A percentile compares a stretch with the other conserved stretches of the same genome.
Evolutionary conservation across 192 early-diverging fungal genomes (phyloP).

Genomic region (Backusella luteola): DNA sequence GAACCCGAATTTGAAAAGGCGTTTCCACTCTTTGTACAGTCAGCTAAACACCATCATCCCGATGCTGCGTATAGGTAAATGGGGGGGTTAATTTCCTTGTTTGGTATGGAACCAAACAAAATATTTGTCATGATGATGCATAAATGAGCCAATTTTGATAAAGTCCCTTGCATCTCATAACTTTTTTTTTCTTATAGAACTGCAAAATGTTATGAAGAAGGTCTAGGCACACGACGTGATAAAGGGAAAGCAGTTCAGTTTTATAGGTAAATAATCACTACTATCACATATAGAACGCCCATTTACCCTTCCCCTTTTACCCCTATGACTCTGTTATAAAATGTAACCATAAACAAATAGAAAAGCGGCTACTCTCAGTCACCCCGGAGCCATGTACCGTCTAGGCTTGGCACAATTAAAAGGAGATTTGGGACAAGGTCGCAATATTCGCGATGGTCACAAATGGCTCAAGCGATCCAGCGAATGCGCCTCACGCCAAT

Average conservation of each 20-base stretch:
- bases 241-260: slow-evolving; percentile 53
- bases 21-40: slow-evolving; percentile 58
- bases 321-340: not conserved
- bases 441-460: slow-evolving; percentile 53
- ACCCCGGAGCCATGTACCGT: slow-evolving; percentile 64
- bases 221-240: slow-evolving; percentile 56
- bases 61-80: slow-evolving; percentile 53
- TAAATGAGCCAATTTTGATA: slow-evolving; percentile 6
- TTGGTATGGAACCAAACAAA: not conserved
- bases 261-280: too few species aligned
- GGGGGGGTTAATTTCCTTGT: not conserved
- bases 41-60: slow-evolving; percentile 66
- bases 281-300: not conserved
- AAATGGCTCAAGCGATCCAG: slow-evolving; percentile 58
- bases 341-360: slow-evolving; percentile 24
- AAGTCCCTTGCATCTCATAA: not conserved
- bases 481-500: slow-evolving; percentile 53
- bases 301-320: not conserved
- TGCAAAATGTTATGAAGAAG: slow-evolving; percentile 59
- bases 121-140: not conserved
- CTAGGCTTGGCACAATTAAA: slow-evolving; percentile 55
- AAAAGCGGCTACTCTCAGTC: slow-evolving; percentile 63
- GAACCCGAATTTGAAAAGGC: slow-evolving; percentile 60
- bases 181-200: slow-evolving; percentile 25
- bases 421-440: slow-evolving; percentile 51